Percentiles rank a stretch among this genome's conserved stretches.
These are phyloP conservation scores for Syzygium jambos DNA, from an alignment of 345 rosid genomes.

Conservation along the genomic window DNA sequence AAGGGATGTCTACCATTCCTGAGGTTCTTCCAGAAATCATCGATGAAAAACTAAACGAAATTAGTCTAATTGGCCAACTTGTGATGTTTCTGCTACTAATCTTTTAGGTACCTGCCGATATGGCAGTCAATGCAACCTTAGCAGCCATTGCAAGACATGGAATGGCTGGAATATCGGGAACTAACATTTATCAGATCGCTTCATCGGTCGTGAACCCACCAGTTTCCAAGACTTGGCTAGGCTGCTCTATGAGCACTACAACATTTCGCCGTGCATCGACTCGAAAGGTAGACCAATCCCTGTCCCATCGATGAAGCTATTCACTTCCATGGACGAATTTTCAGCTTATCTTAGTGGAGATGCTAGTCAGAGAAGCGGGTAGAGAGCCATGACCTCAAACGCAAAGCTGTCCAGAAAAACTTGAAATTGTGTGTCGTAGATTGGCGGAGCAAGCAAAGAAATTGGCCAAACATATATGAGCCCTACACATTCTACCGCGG, in stretches of 20 bases:
- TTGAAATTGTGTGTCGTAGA: slow-evolving; percentile 55
- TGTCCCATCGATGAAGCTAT: slow-evolving; percentile 75
- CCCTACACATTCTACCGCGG: slow-evolving; percentile 89
- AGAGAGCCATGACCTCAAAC: slow-evolving; percentile 19
- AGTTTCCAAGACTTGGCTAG: slow-evolving; percentile 49
- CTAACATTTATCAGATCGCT: slow-evolving; percentile 78
- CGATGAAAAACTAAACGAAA: not conserved
- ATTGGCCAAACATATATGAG: slow-evolving; percentile 66
- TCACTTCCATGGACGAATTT: slow-evolving; percentile 68
- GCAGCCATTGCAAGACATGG: slow-evolving; percentile 90
- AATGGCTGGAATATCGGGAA: slow-evolving; percentile 42
- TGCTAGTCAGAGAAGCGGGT: slow-evolving; percentile 34
- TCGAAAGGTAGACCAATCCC: slow-evolving; percentile 63
- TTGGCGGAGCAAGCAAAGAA: slow-evolving; percentile 80
- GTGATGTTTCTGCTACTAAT: not conserved
- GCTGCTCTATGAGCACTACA: slow-evolving; percentile 67
- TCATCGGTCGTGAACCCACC: slow-evolving; percentile 83
- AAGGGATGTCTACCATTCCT: not conserved
- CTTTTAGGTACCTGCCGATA: slow-evolving; percentile 64
- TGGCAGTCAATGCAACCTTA: slow-evolving; percentile 78
- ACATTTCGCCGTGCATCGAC: slow-evolving; percentile 55
- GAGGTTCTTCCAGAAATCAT: not conserved
- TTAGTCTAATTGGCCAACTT: not conserved
- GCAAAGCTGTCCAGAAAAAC: slow-evolving; percentile 45
- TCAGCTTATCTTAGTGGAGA: slow-evolving; percentile 65